Base-by-base conservation (phyloP, 139 green algal genomes). In the Gonium pectorale region DNA sequence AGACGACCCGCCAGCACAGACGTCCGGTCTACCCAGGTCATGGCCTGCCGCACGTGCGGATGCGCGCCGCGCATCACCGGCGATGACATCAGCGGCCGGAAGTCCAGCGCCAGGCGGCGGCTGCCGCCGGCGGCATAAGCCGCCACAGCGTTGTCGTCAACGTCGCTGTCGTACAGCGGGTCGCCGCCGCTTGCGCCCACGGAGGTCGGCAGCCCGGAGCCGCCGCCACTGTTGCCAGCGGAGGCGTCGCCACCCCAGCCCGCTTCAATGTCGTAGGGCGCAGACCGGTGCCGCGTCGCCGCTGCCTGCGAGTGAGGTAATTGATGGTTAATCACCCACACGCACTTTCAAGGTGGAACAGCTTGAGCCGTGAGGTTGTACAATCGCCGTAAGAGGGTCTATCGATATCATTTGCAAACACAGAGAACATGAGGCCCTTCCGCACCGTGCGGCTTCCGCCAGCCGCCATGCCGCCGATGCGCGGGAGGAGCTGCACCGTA, bases 31-130 rank as follows among this genome's bases (percentile, higher is more conserved):
- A 83, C n/a, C n/a, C 54, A 73, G 15, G 62, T 74, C 43, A 64
- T 49, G 33, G 77, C 77, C 44, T 83, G 77, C 33, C 77, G 77
- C 27, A 83, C 60, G 43, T 73, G 62, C n/a, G 77, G 77, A 33
- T 83, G 77, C 60, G 77, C 77, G 9, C 38, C 38, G 5, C 77
- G 77, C 54, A 83, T 70, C 40, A 72, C 33, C 43, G 77, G 77
- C 22, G 66, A 69, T 2, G 77, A 83, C 77, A 83, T 31, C 31
- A 83, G 77, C 59, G 77, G 77, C 31, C 77, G 43, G 77, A 74
- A 83, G 77, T 83, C 77, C 31, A 83, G 43, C 21, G 56, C 40
- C 22, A 83, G 43, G 15, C 77, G 60, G 40, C 77, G 60, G 43
- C 60, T 73, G 77, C 43, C 52, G 62, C 77, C 77, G 31, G 40